A percentile compares a stretch with the other conserved stretches of the same genome.
phyloP scores from a whole-genome alignment of 805 yeast genomes.

The Candida tallmaniae region DNA sequence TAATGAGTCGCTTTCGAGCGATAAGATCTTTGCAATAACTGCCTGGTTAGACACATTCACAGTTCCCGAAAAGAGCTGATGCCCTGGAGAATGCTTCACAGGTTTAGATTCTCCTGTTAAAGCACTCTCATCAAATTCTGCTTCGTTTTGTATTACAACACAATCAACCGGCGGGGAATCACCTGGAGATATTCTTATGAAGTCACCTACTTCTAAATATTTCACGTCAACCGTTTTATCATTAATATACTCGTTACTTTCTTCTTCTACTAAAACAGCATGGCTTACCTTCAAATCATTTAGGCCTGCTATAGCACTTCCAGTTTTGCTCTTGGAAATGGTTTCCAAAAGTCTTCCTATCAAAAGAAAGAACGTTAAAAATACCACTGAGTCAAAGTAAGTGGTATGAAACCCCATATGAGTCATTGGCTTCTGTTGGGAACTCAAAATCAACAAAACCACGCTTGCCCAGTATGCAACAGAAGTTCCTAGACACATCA shows the following conservation, averaged over 20 bases:
- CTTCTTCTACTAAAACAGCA: conserved; percentile 39
- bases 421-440: conserved; percentile 21
- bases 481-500: conserved; percentile 69
- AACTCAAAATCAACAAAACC: conserved; percentile 46
- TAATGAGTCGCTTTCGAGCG: conserved; percentile 60
- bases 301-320: conserved; percentile 56
- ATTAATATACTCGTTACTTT: conserved; percentile 10
- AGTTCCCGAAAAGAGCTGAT: conserved; percentile 70
- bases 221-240: conserved; percentile 32
- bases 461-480: conserved; percentile 69
- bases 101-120: conserved; percentile 62
- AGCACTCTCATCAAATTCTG: conserved; percentile 59
- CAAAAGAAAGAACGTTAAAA: conserved; percentile 64
- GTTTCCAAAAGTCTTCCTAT: conserved; percentile 69
- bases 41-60: conserved; percentile 56
- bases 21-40: conserved; percentile 50
- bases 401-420: conserved; percentile 53
- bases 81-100: conserved; percentile 53
- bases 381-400: conserved; percentile 76
- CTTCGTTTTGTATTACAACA: conserved; percentile 41
- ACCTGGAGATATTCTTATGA: conserved; percentile 45
- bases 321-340: conserved; percentile 61
- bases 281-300: conserved; percentile 46
- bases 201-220: conserved; percentile 49
- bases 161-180: conserved; percentile 61